Evolutionary conservation across 2,329 filamentous ascomycete genomes (phyloP).

Genomic region (Xylaria hypoxylon): DNA sequence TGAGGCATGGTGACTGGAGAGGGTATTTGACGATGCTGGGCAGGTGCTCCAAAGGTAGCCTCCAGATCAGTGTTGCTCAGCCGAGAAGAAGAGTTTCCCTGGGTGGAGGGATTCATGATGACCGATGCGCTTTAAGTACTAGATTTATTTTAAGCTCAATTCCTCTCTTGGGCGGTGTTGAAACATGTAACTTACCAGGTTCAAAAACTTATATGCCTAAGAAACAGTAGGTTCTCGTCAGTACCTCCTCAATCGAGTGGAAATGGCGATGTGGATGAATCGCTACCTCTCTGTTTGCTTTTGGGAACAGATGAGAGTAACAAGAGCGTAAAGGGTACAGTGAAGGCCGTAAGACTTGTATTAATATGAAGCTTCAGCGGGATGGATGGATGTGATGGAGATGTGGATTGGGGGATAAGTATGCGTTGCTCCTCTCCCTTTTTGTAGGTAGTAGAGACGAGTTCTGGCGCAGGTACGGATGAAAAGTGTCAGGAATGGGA

Average conservation of each 20-base stretch:
- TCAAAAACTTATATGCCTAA: background rate
- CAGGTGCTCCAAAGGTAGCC: background rate
- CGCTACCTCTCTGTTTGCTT: background rate
- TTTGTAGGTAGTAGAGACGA: background rate
- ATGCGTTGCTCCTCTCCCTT: background rate
- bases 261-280: background rate
- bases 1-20: background rate
- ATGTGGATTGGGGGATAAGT: background rate
- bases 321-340: background rate
- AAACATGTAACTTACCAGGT: conserved; percentile 17
- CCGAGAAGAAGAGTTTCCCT: background rate
- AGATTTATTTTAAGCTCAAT: background rate
- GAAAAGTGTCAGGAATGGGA: background rate
- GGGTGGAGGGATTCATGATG: background rate
- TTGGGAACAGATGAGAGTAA: no score
- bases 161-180: background rate
- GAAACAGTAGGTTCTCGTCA: background rate
- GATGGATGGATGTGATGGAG: background rate
- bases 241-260: background rate
- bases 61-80: background rate
- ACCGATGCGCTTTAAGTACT: background rate
- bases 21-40: background rate
- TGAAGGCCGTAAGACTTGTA: background rate
- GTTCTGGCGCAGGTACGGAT: background rate
- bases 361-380: background rate